phyloP scores from a whole-genome alignment of 1,139 yeast genomes.

The Saccharomyces hybrid region DNA sequence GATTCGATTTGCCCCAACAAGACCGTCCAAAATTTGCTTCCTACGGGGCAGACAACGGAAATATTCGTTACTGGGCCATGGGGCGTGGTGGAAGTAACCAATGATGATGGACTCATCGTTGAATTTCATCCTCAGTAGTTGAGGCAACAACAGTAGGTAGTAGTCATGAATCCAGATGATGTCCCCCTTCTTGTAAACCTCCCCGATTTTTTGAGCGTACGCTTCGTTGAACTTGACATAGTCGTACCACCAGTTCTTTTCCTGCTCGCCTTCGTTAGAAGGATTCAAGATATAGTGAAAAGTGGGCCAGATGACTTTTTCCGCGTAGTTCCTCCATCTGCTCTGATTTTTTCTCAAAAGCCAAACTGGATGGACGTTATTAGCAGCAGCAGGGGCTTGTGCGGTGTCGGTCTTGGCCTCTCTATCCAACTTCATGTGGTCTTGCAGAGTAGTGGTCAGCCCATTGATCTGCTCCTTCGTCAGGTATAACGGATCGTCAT shows the following conservation, averaged over 20 bases:
- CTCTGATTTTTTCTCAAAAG: conserved; percentile 58
- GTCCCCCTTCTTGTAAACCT: conserved; percentile 80
- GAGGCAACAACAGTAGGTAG: conserved; percentile 78
- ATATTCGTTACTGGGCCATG: conserved; percentile 95
- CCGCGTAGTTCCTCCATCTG: conserved; percentile 86
- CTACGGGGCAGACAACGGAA: conserved; percentile 84
- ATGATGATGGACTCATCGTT: conserved; percentile 62
- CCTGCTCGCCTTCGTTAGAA: conserved; percentile 60
- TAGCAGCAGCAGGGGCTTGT: conserved; percentile 28
- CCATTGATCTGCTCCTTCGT: conserved; percentile 47
- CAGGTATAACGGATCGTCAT: conserved; percentile 56
- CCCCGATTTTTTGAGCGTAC: conserved; percentile 68
- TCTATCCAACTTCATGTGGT: conserved; percentile 5
- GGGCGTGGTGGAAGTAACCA: conserved; percentile 79
- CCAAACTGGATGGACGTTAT: conserved; percentile 80
- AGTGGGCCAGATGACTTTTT: conserved; percentile 87
- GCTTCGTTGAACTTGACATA: conserved; percentile 88
- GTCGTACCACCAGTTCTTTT: conserved; percentile 81
- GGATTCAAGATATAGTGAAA: conserved; percentile 81
- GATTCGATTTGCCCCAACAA: conserved; percentile 81
- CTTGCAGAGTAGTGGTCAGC: conserved; percentile 21
- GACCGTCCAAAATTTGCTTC: conserved; percentile 74
- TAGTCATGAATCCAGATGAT: conserved; percentile 94
- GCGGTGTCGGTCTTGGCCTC: conserved; percentile 41
- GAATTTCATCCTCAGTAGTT: conserved; percentile 70